A percentile compares a stretch with the other conserved stretches of the same genome.
phyloP scores from a whole-genome alignment of 2,329 filamentous ascomycete species.

The Sporothrix humicola region DNA sequence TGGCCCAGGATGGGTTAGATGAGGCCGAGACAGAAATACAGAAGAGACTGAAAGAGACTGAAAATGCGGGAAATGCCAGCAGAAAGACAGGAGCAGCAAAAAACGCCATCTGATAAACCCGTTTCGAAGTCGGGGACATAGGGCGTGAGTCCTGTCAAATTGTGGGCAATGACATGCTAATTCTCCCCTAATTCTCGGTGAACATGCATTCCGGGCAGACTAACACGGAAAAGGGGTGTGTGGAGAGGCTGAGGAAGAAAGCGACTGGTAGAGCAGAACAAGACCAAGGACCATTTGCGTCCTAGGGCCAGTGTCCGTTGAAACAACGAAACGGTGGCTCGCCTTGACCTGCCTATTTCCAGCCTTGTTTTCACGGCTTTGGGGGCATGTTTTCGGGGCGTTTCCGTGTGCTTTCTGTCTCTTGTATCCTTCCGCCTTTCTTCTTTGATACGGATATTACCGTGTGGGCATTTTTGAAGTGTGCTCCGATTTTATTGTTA shows the following conservation, averaged over 20 bases:
- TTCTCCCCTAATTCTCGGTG: constrained; percentile 6
- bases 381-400: background rate
- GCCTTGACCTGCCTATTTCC: constrained; percentile 1
- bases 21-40: background rate
- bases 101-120: constrained; percentile 1
- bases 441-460: constrained; percentile 16
- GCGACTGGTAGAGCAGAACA: background rate
- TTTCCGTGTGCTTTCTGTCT: background rate
- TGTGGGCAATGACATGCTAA: no score
- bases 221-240: constrained; percentile 8
- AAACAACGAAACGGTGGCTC: constrained; percentile 10
- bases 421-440: background rate
- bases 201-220: background rate
- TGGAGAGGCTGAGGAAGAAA: background rate
- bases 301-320: background rate
- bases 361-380: background rate
- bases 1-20: background rate
- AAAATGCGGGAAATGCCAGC: background rate
- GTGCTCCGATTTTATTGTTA: constrained; percentile 3
- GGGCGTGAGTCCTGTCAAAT: no score
- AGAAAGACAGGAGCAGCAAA: no score
- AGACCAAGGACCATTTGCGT: background rate
- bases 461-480: background rate
- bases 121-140: background rate
- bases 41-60: background rate